Percentiles rank a stretch among this genome's conserved stretches.
Evolutionary conservation across 371 early-diverging fungal genomes (phyloP).

Genomic region (Blastocladiella emersonii): DNA sequence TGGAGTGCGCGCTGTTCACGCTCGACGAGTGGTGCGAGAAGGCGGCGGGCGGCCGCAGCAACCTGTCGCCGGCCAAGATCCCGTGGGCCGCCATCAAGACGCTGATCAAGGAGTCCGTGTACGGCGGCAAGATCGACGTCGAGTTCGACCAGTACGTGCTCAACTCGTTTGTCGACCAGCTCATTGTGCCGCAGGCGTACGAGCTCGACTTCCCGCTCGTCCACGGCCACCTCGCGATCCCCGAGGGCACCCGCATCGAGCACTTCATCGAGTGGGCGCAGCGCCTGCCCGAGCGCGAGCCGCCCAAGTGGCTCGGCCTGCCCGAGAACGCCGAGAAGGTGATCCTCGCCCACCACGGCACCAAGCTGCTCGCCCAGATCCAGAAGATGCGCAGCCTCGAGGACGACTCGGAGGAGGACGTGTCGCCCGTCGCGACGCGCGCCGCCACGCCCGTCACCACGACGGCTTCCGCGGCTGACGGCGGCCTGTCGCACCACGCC

Average conservation of each 20-base stretch:
- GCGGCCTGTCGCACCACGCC: slow-evolving; percentile 10
- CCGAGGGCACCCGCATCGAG: slow-evolving; percentile 77
- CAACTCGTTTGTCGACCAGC: slow-evolving; percentile 69
- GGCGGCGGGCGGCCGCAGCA: slow-evolving; percentile 65
- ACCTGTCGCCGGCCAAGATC: slow-evolving; percentile 78
- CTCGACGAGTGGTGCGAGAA: slow-evolving; percentile 82
- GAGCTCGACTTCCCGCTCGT: slow-evolving; percentile 71
- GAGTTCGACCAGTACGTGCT: slow-evolving; percentile 77
- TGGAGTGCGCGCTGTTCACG: slow-evolving; percentile 73
- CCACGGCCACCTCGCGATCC: slow-evolving; percentile 39
- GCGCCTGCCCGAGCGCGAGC: slow-evolving; percentile 77
- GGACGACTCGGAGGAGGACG: slow-evolving; percentile 64
- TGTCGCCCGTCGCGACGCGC: neutral
- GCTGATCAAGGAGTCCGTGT: slow-evolving; percentile 75
- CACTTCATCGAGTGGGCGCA: slow-evolving; percentile 82
- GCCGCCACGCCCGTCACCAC: no score
- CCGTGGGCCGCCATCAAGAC: slow-evolving; percentile 89
- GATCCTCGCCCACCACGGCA: slow-evolving; percentile 44
- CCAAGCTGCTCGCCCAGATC: slow-evolving; percentile 53
- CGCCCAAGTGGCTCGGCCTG: slow-evolving; percentile 92
- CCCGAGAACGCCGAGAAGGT: slow-evolving; percentile 89
- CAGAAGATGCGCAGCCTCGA: slow-evolving; percentile 65
- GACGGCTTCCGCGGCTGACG: neutral
- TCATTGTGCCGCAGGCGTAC: slow-evolving; percentile 71
- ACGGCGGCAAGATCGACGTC: slow-evolving; percentile 93